These are phyloP conservation scores for Diaporthe sp. DNA, from an alignment of 2,329 filamentous ascomycete species.

Conservation along the genomic window DNA sequence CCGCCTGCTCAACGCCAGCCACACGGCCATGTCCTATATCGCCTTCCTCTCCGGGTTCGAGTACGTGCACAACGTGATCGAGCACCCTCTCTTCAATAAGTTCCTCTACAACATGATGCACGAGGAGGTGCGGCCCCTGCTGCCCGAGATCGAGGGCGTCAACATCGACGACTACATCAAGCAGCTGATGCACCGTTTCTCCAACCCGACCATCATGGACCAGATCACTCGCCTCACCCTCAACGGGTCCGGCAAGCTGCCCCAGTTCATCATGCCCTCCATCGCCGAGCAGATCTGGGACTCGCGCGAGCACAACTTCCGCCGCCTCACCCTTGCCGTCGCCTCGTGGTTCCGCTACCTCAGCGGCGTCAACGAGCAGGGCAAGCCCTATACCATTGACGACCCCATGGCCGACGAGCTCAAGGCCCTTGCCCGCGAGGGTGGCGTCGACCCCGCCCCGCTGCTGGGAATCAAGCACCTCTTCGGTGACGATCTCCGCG, in stretches of 20 bases:
- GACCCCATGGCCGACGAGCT: conserved; percentile 64
- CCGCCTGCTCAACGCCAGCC: conserved; percentile 65
- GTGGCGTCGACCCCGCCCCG: conserved; percentile 54
- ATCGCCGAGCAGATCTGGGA: conserved; percentile 61
- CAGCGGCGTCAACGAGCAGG: conserved; percentile 62
- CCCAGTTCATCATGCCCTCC: conserved; percentile 63
- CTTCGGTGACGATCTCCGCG: conserved; percentile 65
- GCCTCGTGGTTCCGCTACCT: conserved; percentile 66
- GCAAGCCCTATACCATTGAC: conserved; percentile 55
- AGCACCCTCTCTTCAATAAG: conserved; percentile 59
- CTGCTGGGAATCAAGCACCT: conserved; percentile 61
- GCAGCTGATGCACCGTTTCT: conserved; percentile 66
- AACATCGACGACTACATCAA: conserved; percentile 65
- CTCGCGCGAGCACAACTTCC: conserved; percentile 54
- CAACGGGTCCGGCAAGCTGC: conserved; percentile 66
- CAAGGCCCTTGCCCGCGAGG: conserved; percentile 57
- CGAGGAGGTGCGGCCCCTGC: conserved; percentile 64
- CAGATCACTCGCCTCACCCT: conserved; percentile 65
- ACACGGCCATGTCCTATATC: conserved; percentile 65
- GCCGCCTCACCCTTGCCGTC: conserved; percentile 61
- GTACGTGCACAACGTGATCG: conserved; percentile 67
- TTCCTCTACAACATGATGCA: conserved; percentile 69
- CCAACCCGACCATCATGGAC: conserved; percentile 68
- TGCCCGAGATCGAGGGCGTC: conserved; percentile 63
- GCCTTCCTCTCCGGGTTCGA: conserved; percentile 65